A percentile compares a stretch with the other conserved stretches of the same genome.
Evolutionary conservation across 140 eudicot genomes (phyloP).

Genomic region (Bidens hawaiensis): DNA sequence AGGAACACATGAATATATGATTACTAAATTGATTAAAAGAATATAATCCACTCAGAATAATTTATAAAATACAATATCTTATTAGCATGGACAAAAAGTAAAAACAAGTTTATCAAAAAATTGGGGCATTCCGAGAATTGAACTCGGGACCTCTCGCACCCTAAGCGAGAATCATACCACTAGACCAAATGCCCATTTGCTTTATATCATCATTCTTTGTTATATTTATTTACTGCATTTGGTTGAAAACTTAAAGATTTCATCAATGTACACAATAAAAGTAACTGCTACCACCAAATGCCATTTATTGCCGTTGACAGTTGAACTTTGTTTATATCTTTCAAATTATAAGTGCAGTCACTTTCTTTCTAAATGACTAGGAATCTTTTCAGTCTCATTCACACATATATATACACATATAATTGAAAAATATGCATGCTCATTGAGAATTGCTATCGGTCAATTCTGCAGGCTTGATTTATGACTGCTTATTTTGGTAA

Average conservation of each 20-base stretch:
- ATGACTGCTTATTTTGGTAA: background rate
- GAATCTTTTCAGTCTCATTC: background rate
- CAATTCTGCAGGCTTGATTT: constrained; percentile 9
- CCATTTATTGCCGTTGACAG: background rate
- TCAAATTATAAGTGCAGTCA: background rate
- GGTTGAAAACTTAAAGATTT: background rate
- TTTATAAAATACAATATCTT: background rate
- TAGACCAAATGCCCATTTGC: constrained; percentile 86
- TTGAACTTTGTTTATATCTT: background rate
- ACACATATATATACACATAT: background rate
- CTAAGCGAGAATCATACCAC: constrained; percentile 99
- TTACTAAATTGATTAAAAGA: background rate
- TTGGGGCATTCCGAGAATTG: constrained; percentile 85
- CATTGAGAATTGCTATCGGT: background rate
- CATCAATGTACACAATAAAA: no score
- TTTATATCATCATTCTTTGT: background rate
- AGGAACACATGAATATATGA: background rate
- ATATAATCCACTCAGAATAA: background rate
- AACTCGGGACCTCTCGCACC: constrained; percentile 99
- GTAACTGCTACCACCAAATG: background rate
- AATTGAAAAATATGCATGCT: background rate
- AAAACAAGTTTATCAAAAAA: background rate
- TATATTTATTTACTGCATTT: background rate
- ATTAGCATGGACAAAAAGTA: background rate
- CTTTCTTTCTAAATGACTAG: background rate